Conservation (phyloP, 305 asterid species). For the Ajuga reptans region DNA sequence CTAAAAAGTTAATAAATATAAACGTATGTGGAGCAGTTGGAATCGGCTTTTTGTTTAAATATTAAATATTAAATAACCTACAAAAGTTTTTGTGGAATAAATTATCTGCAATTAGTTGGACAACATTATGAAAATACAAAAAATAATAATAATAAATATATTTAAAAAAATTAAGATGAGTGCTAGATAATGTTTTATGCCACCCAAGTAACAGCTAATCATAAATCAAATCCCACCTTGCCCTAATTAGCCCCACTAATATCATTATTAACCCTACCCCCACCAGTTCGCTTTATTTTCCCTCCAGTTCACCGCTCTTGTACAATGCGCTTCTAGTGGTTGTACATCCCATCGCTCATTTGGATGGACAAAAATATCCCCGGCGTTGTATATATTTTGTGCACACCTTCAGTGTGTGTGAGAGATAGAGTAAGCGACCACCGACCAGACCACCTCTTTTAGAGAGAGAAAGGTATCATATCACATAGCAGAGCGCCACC, state of each 20-base stretch:
- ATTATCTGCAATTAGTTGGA: no score
- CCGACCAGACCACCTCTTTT: neutral
- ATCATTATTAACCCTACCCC: neutral
- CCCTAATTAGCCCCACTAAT: slow-evolving; percentile 28
- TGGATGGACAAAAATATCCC: slow-evolving; percentile 12
- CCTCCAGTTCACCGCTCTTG: slow-evolving; percentile 23
- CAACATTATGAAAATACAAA: no score
- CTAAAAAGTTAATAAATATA: no score
- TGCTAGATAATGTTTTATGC: neutral
- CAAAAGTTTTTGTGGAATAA: no score
- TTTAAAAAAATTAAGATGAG: no score
- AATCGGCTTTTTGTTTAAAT: no score
- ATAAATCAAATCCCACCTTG: neutral
- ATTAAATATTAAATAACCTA: no score
- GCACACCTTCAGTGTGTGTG: slow-evolving; percentile 27
- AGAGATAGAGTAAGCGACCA: neutral
- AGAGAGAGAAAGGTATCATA: slow-evolving; percentile 8
- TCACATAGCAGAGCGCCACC: slow-evolving; percentile 20
- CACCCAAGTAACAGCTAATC: slow-evolving; percentile 24
- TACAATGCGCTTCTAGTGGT: neutral
- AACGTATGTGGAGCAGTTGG: no score
- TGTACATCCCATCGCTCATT: slow-evolving; percentile 27
- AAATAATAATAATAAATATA: no score
- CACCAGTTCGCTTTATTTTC: slow-evolving; percentile 9
- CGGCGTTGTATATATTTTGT: neutral